These are phyloP conservation scores for Wickerhamomyces canadensis DNA, from an alignment of 805 yeast species.

Conservation along the genomic window DNA sequence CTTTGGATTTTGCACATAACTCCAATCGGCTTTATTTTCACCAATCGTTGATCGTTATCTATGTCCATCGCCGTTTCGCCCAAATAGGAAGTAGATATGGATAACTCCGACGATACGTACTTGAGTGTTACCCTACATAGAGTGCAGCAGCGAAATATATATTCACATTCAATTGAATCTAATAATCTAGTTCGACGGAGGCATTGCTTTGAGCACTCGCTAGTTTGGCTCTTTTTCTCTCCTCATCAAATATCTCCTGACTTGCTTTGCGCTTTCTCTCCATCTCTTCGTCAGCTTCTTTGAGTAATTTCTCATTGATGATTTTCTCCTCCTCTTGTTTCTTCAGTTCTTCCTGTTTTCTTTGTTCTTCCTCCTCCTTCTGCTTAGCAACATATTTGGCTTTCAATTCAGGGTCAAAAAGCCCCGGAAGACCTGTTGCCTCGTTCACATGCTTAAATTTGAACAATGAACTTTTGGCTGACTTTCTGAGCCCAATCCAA, in stretches of 20 bases:
- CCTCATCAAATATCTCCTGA: conserved; percentile 15
- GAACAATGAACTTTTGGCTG: conserved; percentile 32
- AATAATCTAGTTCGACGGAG: conserved; percentile 15
- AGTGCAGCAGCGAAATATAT: too few species aligned
- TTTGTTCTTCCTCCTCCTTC: conserved; percentile 14
- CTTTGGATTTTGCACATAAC: not conserved
- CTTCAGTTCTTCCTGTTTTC: conserved; percentile 13
- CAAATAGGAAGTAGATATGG: conserved; percentile 12
- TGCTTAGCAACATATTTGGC: conserved; percentile 11
- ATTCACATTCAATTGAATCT: not conserved
- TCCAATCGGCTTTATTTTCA: not conserved
- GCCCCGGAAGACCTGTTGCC: conserved; percentile 31
- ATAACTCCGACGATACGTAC: conserved; percentile 19
- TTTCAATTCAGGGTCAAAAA: conserved; percentile 27
- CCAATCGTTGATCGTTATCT: conserved; percentile 1
- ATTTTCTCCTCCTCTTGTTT: conserved; percentile 8
- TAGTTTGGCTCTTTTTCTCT: conserved; percentile 12
- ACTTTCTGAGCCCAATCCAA: conserved; percentile 40
- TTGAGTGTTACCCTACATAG: conserved; percentile 6
- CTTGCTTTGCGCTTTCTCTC: conserved; percentile 18
- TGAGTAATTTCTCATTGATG: not conserved
- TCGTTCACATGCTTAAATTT: conserved; percentile 32
- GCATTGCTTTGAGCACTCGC: conserved; percentile 4
- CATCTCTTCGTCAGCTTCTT: conserved; percentile 8
- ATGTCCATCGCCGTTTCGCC: conserved; percentile 4